phyloP scores from a whole-genome alignment of 2,329 filamentous ascomycete genomes.

The Lachnellula occidentalis region DNA sequence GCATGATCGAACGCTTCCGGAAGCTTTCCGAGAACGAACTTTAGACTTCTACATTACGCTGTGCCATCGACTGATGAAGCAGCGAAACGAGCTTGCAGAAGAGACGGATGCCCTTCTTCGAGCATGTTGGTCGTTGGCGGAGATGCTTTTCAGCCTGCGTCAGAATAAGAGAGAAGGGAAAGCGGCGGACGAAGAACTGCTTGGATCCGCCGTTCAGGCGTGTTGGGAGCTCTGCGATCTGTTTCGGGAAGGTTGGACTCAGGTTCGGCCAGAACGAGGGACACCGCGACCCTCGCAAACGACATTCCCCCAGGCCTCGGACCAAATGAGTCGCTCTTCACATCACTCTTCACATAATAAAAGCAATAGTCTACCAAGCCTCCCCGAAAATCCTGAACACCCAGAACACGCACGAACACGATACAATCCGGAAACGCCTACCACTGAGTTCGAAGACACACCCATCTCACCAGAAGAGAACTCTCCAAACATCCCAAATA shows the following conservation, averaged over 20 bases:
- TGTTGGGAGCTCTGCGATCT: conserved; percentile 95
- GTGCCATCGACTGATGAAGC: conserved; percentile 95
- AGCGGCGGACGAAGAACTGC: conserved; percentile 71
- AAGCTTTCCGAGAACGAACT: conserved; percentile 82
- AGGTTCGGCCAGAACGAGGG: conserved; percentile 76
- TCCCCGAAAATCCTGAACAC: conserved; percentile 40
- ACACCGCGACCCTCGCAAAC: conserved; percentile 79
- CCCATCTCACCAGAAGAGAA: conserved; percentile 76
- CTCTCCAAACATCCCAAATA: conserved; percentile 73
- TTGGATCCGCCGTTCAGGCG: conserved; percentile 83
- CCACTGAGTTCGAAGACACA: conserved; percentile 91
- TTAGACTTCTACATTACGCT: conserved; percentile 92
- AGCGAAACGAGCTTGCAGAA: conserved; percentile 69
- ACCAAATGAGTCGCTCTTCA: conserved; percentile 40
- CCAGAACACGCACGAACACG: conserved; percentile 16
- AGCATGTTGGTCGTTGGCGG: conserved; percentile 84
- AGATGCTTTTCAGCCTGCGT: conserved; percentile 87
- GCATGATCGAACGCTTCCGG: conserved; percentile 76
- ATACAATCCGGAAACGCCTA: conserved; percentile 75
- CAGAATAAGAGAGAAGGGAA: conserved; percentile 74
- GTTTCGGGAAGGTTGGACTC: conserved; percentile 87
- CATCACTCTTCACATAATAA: conserved; percentile 27
- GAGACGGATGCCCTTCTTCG: conserved; percentile 80
- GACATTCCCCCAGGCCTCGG: conserved; percentile 57
- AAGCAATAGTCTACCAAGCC: conserved; percentile 42